Base-by-base conservation (phyloP, 192 early-diverging fungal genomes). In the Mortierella claussenii region DNA sequence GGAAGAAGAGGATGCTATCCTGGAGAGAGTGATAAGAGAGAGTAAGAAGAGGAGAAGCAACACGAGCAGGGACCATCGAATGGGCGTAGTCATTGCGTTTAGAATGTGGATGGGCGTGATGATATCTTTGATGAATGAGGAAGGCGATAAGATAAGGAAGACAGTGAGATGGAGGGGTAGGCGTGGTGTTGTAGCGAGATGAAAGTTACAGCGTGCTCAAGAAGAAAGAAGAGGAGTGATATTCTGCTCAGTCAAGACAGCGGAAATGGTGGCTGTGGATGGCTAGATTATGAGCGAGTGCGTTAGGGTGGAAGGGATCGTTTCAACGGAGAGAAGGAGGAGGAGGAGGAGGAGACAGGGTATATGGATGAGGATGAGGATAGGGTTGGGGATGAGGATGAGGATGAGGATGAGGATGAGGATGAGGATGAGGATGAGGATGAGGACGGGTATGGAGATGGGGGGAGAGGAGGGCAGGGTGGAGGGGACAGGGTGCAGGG, bases 21-120 rank as follows among this genome's bases (percentile, higher is more conserved):
- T 60, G 27, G 73, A 65, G 51, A 66, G 34, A 27, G 65, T 56
- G 28, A 76, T 50, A 26, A 76, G 64, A 10, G 64, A 48, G 50
- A 66, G 6, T 31, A 76, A 55, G 59, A 67, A 56, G 52, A 76
- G 59, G 40, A 76, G 46, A n/a, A 61, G 30, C 34, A 76, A 47
- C n/a, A 61, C 63, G 3, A 67, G 45, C 24, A 62, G 8, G 17
- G 73, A 67, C 73, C 73, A 76, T 15, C 65, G 73, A 23, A 61
- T 28, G 26, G 73, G 73, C 63, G 61, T 76, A 36, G 62, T 53
- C 51, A 61, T 56, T 20, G 26, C 11, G n/a, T n/a, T n/a, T n/a
- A n/a, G n/a, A n/a, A n/a, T n/a, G n/a, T n/a, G n/a, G n/a, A n/a
- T n/a, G n/a, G n/a, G n/a, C n/a, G n/a, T n/a, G n/a, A n/a, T n/a